A percentile compares a stretch with the other conserved stretches of the same genome.
Evolutionary conservation across 2,329 filamentous ascomycete genomes (phyloP).

Genomic region (Tolypocladium endophyticum): DNA sequence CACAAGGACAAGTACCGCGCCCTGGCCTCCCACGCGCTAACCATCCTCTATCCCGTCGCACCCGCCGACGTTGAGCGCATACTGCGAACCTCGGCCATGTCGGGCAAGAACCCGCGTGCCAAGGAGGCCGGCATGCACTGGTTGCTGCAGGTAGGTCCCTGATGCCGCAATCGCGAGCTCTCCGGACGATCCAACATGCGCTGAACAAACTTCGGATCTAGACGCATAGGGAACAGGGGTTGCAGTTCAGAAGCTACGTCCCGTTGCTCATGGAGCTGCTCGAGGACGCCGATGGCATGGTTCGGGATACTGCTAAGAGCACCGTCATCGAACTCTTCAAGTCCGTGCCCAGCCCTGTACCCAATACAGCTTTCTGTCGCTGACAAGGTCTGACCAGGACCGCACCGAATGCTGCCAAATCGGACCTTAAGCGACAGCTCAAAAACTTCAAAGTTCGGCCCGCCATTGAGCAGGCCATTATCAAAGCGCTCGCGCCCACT

Average conservation of each 20-base stretch:
- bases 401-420: constrained; percentile 74
- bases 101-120: constrained; percentile 69
- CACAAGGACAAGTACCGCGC: constrained; percentile 74
- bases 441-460: constrained; percentile 76
- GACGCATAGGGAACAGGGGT: constrained; percentile 71
- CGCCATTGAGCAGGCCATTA: constrained; percentile 73
- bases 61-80: constrained; percentile 67
- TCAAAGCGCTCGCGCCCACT: constrained; percentile 57
- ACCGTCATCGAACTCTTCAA: constrained; percentile 81
- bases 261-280: constrained; percentile 73
- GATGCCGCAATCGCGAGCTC: background rate
- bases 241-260: constrained; percentile 77
- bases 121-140: constrained; percentile 81
- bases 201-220: constrained; percentile 18
- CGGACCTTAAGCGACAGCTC: constrained; percentile 79
- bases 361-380: background rate
- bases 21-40: constrained; percentile 64
- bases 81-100: constrained; percentile 68
- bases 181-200: background rate
- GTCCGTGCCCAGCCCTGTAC: constrained; percentile 28
- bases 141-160: constrained; percentile 56
- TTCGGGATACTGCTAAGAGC: constrained; percentile 73
- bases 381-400: constrained; percentile 34
- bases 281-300: constrained; percentile 81
- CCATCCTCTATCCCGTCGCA: constrained; percentile 63